Base-by-base conservation (phyloP, 345 rosid species). In the Hibiscus syriacus region DNA sequence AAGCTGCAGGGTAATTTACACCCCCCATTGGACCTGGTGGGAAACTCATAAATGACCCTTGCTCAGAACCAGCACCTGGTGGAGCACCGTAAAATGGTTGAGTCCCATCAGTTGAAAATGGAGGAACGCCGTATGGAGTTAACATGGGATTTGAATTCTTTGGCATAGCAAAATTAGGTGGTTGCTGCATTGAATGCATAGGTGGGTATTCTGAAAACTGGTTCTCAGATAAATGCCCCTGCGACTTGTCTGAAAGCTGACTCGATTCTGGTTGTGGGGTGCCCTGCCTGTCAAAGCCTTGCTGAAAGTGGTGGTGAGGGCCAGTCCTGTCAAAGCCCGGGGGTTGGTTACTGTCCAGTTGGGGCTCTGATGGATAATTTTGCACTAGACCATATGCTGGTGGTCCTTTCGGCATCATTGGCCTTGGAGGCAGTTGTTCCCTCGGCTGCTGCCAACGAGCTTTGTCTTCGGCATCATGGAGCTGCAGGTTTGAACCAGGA, bases 1-100 rank as follows among this genome's bases (percentile, higher is more conserved):
- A 90, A 52, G 77, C 66, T 38, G 77, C 74, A 36, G 79, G 75
- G 72, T 80, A 88, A 66, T 83, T 88, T 58, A 73, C 29, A 50
- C 80, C 80, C 65, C 78, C 82, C 27, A 80, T 53, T 49, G 87
- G 83, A 22, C 86, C 73, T 58, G 90, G 84, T 48, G 85, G 92
- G 72, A 81, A 88, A 60, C 96, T 92, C 64, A 84, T 64, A 64
- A 89, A 70, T 11, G 96, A 87, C 13, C 89, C 90, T 70, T 86
- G 97, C 55, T 87, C 96, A 5, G 80, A 74, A 59, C 89, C 93
- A 66, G 56, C 76, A 67, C 87, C 98, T 57, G 79, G 63, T 58
- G 85, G 82, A 20, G 83, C 74, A 57, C 78, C 77, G 26, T 78
- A 88, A 78, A 84, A 88, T 43, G 81, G 88, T 56, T 85, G 97